Evolutionary conservation across 1,139 yeast genomes (phyloP).

Genomic region (Debaryomyces sp.): DNA sequence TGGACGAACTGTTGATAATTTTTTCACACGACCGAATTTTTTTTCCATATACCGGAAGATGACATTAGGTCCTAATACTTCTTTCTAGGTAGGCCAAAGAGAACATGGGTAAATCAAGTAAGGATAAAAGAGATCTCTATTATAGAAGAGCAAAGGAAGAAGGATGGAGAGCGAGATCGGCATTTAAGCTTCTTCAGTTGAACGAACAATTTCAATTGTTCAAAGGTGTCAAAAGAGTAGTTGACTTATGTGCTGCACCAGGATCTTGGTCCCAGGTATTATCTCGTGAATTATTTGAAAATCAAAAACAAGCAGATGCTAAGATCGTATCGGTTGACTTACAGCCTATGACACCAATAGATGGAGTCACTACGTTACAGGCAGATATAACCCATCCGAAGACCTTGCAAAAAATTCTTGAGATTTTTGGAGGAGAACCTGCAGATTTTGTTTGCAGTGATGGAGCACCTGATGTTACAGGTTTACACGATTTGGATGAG

Average conservation of each 20-base stretch:
- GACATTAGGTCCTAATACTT: not conserved
- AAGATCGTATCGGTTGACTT: slow-evolving; percentile 92
- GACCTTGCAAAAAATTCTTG: slow-evolving; percentile 73
- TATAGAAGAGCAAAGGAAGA: slow-evolving; percentile 93
- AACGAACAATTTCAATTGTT: slow-evolving; percentile 88
- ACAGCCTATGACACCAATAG: slow-evolving; percentile 96
- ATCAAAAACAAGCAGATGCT: slow-evolving; percentile 43
- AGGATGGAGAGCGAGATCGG: slow-evolving; percentile 97
- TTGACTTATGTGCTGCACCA: slow-evolving; percentile 97
- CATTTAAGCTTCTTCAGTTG: slow-evolving; percentile 86
- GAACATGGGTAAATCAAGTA: slow-evolving; percentile 89
- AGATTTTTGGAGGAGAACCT: slow-evolving; percentile 83
- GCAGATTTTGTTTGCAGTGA: slow-evolving; percentile 97
- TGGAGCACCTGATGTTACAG: slow-evolving; percentile 99
- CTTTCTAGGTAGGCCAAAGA: not conserved
- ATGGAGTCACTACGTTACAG: slow-evolving; percentile 84
- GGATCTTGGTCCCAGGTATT: slow-evolving; percentile 99
- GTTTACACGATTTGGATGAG: slow-evolving; percentile 93
- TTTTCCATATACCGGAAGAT: slow-evolving; percentile 7
- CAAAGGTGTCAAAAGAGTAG: slow-evolving; percentile 76
- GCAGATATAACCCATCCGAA: slow-evolving; percentile 97
- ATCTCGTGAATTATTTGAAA: slow-evolving; percentile 63
- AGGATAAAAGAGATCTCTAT: slow-evolving; percentile 92
- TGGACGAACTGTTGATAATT: slow-evolving; percentile 6
- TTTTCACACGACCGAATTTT: slow-evolving; percentile 6